phyloP scores from a whole-genome alignment of 345 rosid species.

The Eucalyptus fibrosa region DNA sequence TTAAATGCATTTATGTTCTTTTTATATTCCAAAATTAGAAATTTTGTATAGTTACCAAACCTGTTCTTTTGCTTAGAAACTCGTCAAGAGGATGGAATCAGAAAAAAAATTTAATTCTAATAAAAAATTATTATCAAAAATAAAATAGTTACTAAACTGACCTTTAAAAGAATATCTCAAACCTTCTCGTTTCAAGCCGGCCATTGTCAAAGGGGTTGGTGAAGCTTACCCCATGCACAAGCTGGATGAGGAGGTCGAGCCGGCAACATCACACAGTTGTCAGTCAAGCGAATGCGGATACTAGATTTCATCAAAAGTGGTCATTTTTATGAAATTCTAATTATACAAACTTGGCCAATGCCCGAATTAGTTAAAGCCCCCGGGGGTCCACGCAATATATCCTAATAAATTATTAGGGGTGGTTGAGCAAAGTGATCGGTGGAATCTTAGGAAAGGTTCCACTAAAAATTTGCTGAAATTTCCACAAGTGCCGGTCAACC shows the following conservation, averaged over 20 bases:
- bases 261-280: not conserved
- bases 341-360: not conserved
- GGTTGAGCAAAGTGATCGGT: not conserved
- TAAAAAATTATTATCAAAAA: too few species aligned
- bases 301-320: not conserved
- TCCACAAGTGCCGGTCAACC: not conserved
- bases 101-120: too few species aligned
- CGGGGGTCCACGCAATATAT: not conserved
- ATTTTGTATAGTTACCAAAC: too few species aligned
- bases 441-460: not conserved
- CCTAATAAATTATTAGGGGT: not conserved
- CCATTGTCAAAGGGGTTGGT: not conserved
- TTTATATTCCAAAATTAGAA: too few species aligned
- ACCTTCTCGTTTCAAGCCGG: not conserved
- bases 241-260: not conserved
- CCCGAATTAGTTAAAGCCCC: not conserved
- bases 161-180: too few species aligned
- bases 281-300: not conserved
- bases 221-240: not conserved
- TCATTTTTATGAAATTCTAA: not conserved
- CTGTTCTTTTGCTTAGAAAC: rapidly evolving
- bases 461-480: not conserved
- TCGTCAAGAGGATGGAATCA: rapidly evolving
- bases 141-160: rapidly evolving
- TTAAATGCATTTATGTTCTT: too few species aligned